Evolutionary conservation across 1,284 basidiomycete genomes (phyloP).

Genomic region (Leccinum solheimii): DNA sequence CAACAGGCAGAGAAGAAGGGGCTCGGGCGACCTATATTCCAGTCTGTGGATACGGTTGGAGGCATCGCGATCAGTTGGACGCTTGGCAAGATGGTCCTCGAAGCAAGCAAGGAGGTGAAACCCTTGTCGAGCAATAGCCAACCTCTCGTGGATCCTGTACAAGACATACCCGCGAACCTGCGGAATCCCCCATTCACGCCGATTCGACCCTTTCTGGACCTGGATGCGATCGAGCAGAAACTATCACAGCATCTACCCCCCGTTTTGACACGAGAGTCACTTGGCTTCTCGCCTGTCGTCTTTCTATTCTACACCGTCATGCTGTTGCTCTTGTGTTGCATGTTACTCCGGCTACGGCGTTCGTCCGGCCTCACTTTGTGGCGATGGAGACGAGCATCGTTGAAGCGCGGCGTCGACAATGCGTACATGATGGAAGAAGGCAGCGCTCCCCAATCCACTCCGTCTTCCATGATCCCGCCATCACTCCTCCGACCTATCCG

Average conservation of each 20-base stretch:
- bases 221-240: slow-evolving; percentile 60
- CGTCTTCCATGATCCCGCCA: slow-evolving; percentile 31
- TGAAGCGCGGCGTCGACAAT: slow-evolving; percentile 41
- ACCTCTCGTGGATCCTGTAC: slow-evolving; percentile 69
- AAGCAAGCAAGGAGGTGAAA: slow-evolving; percentile 85
- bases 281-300: slow-evolving; percentile 69
- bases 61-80: slow-evolving; percentile 98
- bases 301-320: slow-evolving; percentile 54
- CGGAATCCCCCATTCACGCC: slow-evolving; percentile 55
- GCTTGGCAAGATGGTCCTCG: slow-evolving; percentile 96
- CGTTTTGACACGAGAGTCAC: slow-evolving; percentile 55
- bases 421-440: slow-evolving; percentile 66
- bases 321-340: slow-evolving; percentile 41
- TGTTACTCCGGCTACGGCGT: slow-evolving; percentile 58
- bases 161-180: slow-evolving; percentile 52
- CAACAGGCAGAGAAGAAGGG: slow-evolving; percentile 80
- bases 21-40: slow-evolving; percentile 78
- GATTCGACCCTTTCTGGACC: slow-evolving; percentile 59
- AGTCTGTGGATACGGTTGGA: slow-evolving; percentile 88
- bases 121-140: slow-evolving; percentile 45
- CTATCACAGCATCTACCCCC: slow-evolving; percentile 63
- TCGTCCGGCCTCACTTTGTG: slow-evolving; percentile 49
- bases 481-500: slow-evolving; percentile 42
- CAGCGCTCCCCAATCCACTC: slow-evolving; percentile 29
- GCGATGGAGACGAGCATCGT: slow-evolving; percentile 42